phyloP scores from a whole-genome alignment of 148 eudicot species.

The Suaeda aralocaspica region DNA sequence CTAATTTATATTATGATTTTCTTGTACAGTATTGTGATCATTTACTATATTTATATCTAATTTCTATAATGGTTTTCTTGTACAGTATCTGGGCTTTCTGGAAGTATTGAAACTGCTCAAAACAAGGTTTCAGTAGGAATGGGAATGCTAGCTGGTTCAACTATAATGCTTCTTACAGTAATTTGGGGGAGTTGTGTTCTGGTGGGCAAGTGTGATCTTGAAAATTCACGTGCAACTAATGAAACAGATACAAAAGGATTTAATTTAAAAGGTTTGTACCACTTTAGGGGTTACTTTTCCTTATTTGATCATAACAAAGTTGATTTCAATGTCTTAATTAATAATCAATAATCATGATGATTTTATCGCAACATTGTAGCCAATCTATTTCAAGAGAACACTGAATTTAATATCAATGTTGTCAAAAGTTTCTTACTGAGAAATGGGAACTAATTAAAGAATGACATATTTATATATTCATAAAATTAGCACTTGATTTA shows the following conservation, averaged over 20 bases:
- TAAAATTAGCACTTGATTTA: not conserved
- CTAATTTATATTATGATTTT: too few relatives aligned
- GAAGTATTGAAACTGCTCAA: slow-evolving; percentile 66
- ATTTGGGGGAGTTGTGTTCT: slow-evolving; percentile 79
- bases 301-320: too few relatives aligned
- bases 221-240: slow-evolving; percentile 45
- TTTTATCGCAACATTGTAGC: too few relatives aligned
- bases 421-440: not conserved
- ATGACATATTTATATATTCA: too few relatives aligned
- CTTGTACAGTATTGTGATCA: too few relatives aligned
- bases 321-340: too few relatives aligned
- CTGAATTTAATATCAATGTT: too few relatives aligned
- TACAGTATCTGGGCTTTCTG: slow-evolving; percentile 90
- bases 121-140: slow-evolving; percentile 89
- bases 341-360: too few relatives aligned
- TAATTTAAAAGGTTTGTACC: slow-evolving; percentile 50
- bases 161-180: slow-evolving; percentile 79
- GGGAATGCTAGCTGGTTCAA: slow-evolving; percentile 98
- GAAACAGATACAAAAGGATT: slow-evolving; percentile 56
- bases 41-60: too few relatives aligned
- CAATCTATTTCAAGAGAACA: too few relatives aligned
- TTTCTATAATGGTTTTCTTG: not conserved
- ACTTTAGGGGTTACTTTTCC: too few relatives aligned
- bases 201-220: slow-evolving; percentile 82
- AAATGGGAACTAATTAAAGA: too few relatives aligned